Evolutionary conservation across 176 grass and related monocot genomes (phyloP).

Genomic region (Stipa capillata): DNA sequence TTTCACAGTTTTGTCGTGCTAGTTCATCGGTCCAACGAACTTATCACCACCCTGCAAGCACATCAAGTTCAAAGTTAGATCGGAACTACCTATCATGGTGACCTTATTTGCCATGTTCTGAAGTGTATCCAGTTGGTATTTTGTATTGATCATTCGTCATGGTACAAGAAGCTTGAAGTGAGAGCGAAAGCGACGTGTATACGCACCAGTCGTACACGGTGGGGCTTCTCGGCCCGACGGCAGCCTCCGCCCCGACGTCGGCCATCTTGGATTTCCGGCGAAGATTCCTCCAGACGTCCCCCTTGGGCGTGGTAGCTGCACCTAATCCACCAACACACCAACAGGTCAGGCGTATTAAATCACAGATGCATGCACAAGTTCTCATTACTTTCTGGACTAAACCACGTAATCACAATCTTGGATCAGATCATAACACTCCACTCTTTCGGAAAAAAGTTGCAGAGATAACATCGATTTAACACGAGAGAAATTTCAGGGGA

Average conservation of each 20-base stretch:
- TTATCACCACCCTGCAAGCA: slow-evolving; percentile 80
- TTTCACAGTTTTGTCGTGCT: not conserved
- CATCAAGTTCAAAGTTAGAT: not conserved
- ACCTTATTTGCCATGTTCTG: not conserved
- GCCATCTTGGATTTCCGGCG: slow-evolving; percentile 42
- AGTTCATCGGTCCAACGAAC: slow-evolving; percentile 58
- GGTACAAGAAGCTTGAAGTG: not conserved
- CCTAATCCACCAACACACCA: not conserved
- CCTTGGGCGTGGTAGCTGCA: slow-evolving; percentile 44
- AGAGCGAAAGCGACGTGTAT: not conserved
- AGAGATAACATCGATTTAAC: not conserved
- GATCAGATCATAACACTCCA: not conserved
- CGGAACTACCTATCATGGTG: not conserved
- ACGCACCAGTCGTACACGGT: slow-evolving; percentile 95
- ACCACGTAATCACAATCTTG: not conserved
- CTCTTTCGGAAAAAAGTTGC: not conserved
- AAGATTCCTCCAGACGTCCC: slow-evolving; percentile 42
- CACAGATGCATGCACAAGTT: not conserved
- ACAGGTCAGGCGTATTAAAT: not conserved
- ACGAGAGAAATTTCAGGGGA: not conserved
- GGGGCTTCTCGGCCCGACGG: slow-evolving; percentile 61
- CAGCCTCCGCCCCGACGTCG: not conserved
- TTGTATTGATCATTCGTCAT: not conserved
- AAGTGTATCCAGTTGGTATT: not conserved
- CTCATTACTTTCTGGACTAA: not conserved